Conservation (phyloP, 2,329 filamentous ascomycete genomes). For the Dendrostoma leiphaemia region DNA sequence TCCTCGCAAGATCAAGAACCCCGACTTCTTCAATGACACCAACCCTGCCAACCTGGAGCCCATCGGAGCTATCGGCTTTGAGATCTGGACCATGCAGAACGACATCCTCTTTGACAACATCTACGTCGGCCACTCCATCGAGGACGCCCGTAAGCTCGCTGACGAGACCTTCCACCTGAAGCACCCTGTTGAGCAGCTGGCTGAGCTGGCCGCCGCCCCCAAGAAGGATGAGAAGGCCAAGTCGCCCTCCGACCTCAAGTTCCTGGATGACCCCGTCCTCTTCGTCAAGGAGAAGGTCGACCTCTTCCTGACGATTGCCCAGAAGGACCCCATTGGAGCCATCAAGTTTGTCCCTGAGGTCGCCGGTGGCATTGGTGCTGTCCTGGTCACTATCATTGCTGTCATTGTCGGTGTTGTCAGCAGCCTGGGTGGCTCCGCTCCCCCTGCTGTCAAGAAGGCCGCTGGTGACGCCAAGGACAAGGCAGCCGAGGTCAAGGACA, state of each 20-base stretch:
- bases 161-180: constrained; percentile 90
- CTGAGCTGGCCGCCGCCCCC: constrained; percentile 77
- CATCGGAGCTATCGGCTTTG: constrained; percentile 97
- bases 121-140: constrained; percentile 96
- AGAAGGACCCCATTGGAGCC: constrained; percentile 79
- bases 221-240: constrained; percentile 64
- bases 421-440: constrained; percentile 56
- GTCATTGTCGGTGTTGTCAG: constrained; percentile 67
- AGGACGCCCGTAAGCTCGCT: constrained; percentile 86
- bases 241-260: constrained; percentile 75
- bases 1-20: constrained; percentile 96
- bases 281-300: constrained; percentile 93
- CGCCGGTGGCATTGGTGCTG: constrained; percentile 72
- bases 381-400: constrained; percentile 68
- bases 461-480: constrained; percentile 66
- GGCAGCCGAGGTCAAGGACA: constrained; percentile 73
- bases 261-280: constrained; percentile 84
- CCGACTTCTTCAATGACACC: constrained; percentile 96
- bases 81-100: constrained; percentile 99
- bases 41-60: constrained; percentile 94
- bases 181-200: constrained; percentile 75
- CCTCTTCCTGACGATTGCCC: constrained; percentile 80
- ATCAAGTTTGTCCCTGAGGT: constrained; percentile 90
- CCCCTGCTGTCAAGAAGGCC: constrained; percentile 72
- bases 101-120: constrained; percentile 99